A percentile compares a stretch with the other conserved stretches of the same genome.
Evolutionary conservation across 1,284 basidiomycete species (phyloP).

Genomic region (Moniliella sp.): DNA sequence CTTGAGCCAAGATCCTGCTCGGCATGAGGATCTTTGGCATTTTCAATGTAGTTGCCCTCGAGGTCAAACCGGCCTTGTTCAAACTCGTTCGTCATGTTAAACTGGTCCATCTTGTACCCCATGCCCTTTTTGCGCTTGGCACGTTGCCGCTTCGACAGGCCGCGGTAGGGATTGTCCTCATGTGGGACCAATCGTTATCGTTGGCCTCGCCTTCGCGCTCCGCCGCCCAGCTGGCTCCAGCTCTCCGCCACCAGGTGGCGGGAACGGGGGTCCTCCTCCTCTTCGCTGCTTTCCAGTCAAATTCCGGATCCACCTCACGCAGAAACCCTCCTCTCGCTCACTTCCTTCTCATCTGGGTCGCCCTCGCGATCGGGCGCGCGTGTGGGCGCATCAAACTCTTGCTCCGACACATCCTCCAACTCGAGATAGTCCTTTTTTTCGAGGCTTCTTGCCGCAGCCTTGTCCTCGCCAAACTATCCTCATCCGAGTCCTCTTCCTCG

Average conservation of each 20-base stretch:
- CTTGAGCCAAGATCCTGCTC: conserved; percentile 89
- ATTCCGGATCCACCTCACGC: conserved; percentile 20
- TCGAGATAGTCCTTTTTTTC: conserved; percentile 9
- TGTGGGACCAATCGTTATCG: conserved; percentile 10
- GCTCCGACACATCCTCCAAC: conserved; percentile 58
- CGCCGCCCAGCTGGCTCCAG: conserved; percentile 5
- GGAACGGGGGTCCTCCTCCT: conserved; percentile 4
- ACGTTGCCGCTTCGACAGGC: not conserved
- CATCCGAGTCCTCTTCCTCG: conserved; percentile 35
- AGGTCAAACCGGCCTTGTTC: conserved; percentile 84
- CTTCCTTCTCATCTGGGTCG: conserved; percentile 15
- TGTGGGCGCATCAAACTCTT: conserved; percentile 21
- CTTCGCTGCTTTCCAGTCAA: conserved; percentile 12
- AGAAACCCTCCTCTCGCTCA: conserved; percentile 5
- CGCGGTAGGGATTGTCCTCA: not conserved
- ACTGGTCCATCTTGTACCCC: conserved; percentile 77
- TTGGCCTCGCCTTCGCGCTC: conserved; percentile 15
- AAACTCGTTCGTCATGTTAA: conserved; percentile 99
- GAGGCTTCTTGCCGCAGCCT: conserved; percentile 4
- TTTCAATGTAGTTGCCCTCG: conserved; percentile 64
- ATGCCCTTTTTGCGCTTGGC: conserved; percentile 39
- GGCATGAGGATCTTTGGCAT: conserved; percentile 62
- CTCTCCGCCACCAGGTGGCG: conserved; percentile 1
- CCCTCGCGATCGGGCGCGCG: conserved; percentile 3
- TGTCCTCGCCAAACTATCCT: conserved; percentile 55